Percentiles rank a stretch among this genome's conserved stretches.
Evolutionary conservation across 441 rosid species (phyloP).

Genomic region (Kokia cookei): DNA sequence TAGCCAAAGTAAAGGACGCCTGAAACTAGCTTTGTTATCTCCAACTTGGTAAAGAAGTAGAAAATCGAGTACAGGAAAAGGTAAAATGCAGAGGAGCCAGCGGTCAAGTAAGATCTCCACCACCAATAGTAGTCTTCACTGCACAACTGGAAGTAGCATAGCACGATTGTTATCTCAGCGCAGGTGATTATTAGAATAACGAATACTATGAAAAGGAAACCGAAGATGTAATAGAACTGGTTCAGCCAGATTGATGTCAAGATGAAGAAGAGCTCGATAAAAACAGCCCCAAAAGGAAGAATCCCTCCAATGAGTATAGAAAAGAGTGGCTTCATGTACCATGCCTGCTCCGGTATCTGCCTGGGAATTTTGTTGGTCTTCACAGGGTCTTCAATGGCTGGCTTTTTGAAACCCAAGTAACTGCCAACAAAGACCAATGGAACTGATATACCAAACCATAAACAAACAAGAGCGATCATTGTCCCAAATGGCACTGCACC

Average conservation of each 20-base stretch:
- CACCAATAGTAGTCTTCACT: conserved; percentile 96
- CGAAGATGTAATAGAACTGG: conserved; percentile 98
- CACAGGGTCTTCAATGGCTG: conserved; percentile 84
- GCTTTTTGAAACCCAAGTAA: conserved; percentile 91
- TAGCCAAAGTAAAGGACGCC: conserved; percentile 91
- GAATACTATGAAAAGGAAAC: conserved; percentile 94
- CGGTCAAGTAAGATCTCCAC: conserved; percentile 95
- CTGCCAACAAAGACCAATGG: conserved; percentile 93
- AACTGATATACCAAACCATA: conserved; percentile 98
- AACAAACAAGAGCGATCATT: conserved; percentile 89
- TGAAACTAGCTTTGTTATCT: conserved; percentile 80
- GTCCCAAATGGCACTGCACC: conserved; percentile 97
- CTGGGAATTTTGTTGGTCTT: conserved; percentile 93
- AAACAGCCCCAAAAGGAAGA: conserved; percentile 95
- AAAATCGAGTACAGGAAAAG: conserved; percentile 90
- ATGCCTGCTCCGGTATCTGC: conserved; percentile 90
- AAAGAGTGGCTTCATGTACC: conserved; percentile 95
- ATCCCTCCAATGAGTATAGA: conserved; percentile 91
- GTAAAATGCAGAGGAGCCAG: conserved; percentile 88
- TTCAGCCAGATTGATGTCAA: conserved; percentile 94
- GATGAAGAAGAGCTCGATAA: conserved; percentile 95
- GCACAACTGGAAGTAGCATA: conserved; percentile 95
- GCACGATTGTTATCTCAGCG: conserved; percentile 84
- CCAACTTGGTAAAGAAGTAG: conserved; percentile 94
- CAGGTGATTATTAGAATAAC: conserved; percentile 78